A percentile compares a stretch with the other conserved stretches of the same genome.
Evolutionary conservation across 2,329 filamentous ascomycete genomes (phyloP).

Genomic region (Colletotrichum nymphaeae): DNA sequence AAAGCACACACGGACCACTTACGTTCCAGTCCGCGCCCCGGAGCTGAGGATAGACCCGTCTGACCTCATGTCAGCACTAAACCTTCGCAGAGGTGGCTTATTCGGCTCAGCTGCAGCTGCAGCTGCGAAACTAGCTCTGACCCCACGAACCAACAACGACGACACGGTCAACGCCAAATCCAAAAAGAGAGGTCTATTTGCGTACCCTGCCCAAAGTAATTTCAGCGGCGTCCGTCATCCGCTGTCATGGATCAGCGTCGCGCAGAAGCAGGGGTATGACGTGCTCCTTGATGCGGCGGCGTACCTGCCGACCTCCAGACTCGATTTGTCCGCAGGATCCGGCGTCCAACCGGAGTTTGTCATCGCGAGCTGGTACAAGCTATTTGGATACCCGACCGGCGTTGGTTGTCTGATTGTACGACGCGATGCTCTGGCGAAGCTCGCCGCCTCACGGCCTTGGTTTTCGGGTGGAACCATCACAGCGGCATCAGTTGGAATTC

Average conservation of each 20-base stretch:
- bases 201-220: slow-evolving; percentile 59
- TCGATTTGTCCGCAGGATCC: slow-evolving; percentile 44
- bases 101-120: not conserved
- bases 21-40: slow-evolving; percentile 43
- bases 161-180: too few relatives aligned
- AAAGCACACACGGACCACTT: slow-evolving; percentile 40
- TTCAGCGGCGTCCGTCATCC: slow-evolving; percentile 56
- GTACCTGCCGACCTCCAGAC: slow-evolving; percentile 49
- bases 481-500: slow-evolving; percentile 44
- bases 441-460: slow-evolving; percentile 49
- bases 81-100: slow-evolving; percentile 10
- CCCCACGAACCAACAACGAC: not conserved
- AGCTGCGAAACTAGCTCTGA: not conserved
- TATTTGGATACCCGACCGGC: slow-evolving; percentile 55
- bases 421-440: slow-evolving; percentile 43
- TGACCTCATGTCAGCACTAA: slow-evolving; percentile 41
- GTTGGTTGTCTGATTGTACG: slow-evolving; percentile 52
- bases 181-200: slow-evolving; percentile 49
- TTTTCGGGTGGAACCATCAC: slow-evolving; percentile 53
- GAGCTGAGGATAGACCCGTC: slow-evolving; percentile 44
- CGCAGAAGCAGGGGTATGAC: slow-evolving; percentile 51
- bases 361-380: slow-evolving; percentile 54
- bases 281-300: slow-evolving; percentile 54
- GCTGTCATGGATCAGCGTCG: slow-evolving; percentile 48
- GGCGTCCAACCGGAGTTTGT: slow-evolving; percentile 51